Evolutionary conservation across 2,329 filamentous ascomycete species (phyloP).

Genomic region (Pseudopithomyces chartarum): DNA sequence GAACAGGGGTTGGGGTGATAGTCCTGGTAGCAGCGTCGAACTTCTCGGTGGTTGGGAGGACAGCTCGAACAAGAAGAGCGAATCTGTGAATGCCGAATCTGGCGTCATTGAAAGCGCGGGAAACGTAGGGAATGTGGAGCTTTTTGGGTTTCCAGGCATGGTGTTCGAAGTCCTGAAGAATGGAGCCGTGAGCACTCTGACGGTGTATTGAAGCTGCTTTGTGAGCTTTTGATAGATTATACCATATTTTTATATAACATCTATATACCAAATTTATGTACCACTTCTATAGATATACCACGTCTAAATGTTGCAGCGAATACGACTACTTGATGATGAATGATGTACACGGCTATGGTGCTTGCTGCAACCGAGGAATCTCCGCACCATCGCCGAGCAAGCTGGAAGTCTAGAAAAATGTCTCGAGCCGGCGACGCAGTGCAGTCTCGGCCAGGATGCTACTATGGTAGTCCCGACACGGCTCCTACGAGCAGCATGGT

Average conservation of each 20-base stretch:
- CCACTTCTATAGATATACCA: too few species aligned
- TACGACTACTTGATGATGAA: too few species aligned
- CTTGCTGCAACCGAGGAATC: background rate
- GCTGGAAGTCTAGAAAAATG: constrained; percentile 9
- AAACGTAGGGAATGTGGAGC: constrained; percentile 73
- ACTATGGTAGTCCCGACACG: constrained; percentile 46
- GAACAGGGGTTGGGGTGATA: constrained; percentile 89
- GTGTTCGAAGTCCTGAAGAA: constrained; percentile 97
- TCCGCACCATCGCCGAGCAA: constrained; percentile 5
- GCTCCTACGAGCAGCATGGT: constrained; percentile 47
- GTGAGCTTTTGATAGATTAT: background rate
- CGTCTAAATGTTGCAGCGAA: too few species aligned
- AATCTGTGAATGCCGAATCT: constrained; percentile 39
- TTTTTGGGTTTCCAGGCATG: constrained; percentile 92
- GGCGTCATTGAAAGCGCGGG: constrained; percentile 50
- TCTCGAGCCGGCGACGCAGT: constrained; percentile 7
- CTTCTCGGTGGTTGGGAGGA: constrained; percentile 71
- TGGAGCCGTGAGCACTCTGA: constrained; percentile 84
- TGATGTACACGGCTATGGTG: too few species aligned
- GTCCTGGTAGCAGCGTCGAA: constrained; percentile 86
- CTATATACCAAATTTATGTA: too few species aligned
- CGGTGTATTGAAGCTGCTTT: constrained; percentile 69
- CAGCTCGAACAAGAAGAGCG: constrained; percentile 40
- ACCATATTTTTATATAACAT: too few species aligned
- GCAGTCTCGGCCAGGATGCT: constrained; percentile 36